Evolutionary conservation across 768 basidiomycete genomes (phyloP), one percentile per base, ranked within the genome.

Genomic region (Multifurca ochricompacta): DNA sequence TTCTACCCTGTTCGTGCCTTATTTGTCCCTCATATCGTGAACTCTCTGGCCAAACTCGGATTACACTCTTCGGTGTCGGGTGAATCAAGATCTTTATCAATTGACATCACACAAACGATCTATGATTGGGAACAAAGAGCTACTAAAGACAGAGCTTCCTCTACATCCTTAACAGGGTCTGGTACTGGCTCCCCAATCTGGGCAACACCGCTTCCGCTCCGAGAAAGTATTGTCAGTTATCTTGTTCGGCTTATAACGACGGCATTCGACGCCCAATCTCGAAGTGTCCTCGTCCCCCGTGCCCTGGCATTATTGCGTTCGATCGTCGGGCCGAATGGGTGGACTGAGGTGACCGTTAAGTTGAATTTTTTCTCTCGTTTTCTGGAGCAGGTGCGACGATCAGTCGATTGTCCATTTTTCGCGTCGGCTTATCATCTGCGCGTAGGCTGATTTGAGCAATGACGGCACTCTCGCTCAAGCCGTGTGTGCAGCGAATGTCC

Each of bases 191-290:
- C 48, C 14, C 19, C 51, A 3, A 41, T 51, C 2, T 94, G 91
- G 90, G 68, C 79, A 19, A 89, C 88, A 0, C 91, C 94, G 2
- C 70, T 88, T 27, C 75, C 77, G 19, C 82, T 91, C 53, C 80
- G 91, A 27, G 95, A 98, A 69, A 85, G 85, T 55, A 88, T 96
- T 71, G 87, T 97, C 59, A 93, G 91, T 72, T 96, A 93, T 69
- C 78, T 99, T 31, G 83, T 99, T n/a, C 85, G 95, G 43, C 76
- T 98, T 42, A 83, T 89, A 8, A 90, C 90, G 14, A 77, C 80
- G 28, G 70, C 77, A 1, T 75, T 81, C 52, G 82, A 85, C 51
- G 74, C 74, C n/a, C 68, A 75, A 6, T 67, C 69, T 25, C 70
- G 66, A 45, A 60, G 56, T 19, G 68, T 71, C 14, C 71, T 87